phyloP scores from a whole-genome alignment of 2,329 filamentous ascomycete species.

The Colletotrichum ledebouriae region DNA sequence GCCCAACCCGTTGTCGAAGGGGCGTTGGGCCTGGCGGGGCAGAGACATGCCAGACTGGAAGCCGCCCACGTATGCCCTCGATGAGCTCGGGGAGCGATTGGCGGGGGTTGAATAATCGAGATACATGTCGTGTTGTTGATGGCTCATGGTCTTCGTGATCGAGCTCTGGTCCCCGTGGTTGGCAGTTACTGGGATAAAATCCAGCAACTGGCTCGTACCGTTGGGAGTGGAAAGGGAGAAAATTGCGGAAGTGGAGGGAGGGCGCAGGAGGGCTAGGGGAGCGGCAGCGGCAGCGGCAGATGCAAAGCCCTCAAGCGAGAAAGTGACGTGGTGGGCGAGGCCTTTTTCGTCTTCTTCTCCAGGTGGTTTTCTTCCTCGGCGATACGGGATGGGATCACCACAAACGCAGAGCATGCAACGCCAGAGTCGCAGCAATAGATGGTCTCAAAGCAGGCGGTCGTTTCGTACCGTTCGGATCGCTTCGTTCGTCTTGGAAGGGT shows the following conservation, averaged over 20 bases:
- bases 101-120: slow-evolving; percentile 73
- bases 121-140: slow-evolving; percentile 77
- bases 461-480: slow-evolving; percentile 34
- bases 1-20: slow-evolving; percentile 79
- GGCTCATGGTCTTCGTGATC: slow-evolving; percentile 56
- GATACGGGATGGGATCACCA: slow-evolving; percentile 27
- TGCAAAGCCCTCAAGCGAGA: slow-evolving; percentile 35
- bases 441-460: slow-evolving; percentile 27
- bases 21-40: slow-evolving; percentile 73
- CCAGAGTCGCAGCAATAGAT: slow-evolving; percentile 22
- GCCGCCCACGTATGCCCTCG: slow-evolving; percentile 67
- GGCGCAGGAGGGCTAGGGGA: slow-evolving; percentile 36
- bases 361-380: slow-evolving; percentile 6
- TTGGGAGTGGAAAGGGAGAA: slow-evolving; percentile 16
- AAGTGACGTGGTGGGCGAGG: slow-evolving; percentile 23
- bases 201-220: slow-evolving; percentile 36
- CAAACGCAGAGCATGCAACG: slow-evolving; percentile 26
- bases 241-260: slow-evolving; percentile 29
- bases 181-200: slow-evolving; percentile 30
- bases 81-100: slow-evolving; percentile 66
- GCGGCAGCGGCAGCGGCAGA: slow-evolving; percentile 31
- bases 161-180: slow-evolving; percentile 14
- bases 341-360: slow-evolving; percentile 1
- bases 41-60: slow-evolving; percentile 54
- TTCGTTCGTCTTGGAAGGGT: slow-evolving; percentile 28